Evolutionary conservation across 345 rosid genomes (phyloP), one percentile per base, ranked within the genome.

Genomic region (Eucalyptus tenuipes): DNA sequence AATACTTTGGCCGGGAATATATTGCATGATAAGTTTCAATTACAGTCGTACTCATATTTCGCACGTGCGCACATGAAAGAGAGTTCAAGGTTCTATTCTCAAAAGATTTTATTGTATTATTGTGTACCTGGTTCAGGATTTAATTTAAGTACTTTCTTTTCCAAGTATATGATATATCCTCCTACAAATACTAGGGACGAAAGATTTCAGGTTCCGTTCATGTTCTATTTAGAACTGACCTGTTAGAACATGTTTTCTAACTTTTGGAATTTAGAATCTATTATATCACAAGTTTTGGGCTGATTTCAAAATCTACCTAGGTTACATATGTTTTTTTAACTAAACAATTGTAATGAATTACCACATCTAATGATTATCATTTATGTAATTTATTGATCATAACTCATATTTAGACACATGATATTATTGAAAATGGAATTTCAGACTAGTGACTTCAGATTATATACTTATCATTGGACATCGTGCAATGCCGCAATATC

Each of bases 401-500:
- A 52, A 20, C 2, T 18, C 25, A 52, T 52, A 52, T 52, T 52
- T 52, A 52, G 10, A 52, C 0, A 49, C 6, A 52, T 0, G 25
- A 8, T 52, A 20, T 52, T 1, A 0, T 1, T 52, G 25, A 2
- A 52, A 20, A 52, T 52, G 5, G 57, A 52, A 52, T 7, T 52
- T 52, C 1, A 20, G 0, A 52, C 5, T 52, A 52, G 25, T 1
- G 5, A 2, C 0, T 52, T 52, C 10, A 52, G 0, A 52, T 52
- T 7, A 18, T 3, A 1, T 1, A 52, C 1, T 7, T 52, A 7
- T 52, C 1, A 52, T 2, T 7, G 24, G 4, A 52, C 0, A 2
- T 52, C 2, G 4, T 52, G 2, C 4, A 52, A 52, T 18, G 5
- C 0, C 0, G 1, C 0, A 18, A 0, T 0, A 52, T 52, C 0